phyloP scores from a whole-genome alignment of 164 flowering plant species.

The Aristolochia contorta region DNA sequence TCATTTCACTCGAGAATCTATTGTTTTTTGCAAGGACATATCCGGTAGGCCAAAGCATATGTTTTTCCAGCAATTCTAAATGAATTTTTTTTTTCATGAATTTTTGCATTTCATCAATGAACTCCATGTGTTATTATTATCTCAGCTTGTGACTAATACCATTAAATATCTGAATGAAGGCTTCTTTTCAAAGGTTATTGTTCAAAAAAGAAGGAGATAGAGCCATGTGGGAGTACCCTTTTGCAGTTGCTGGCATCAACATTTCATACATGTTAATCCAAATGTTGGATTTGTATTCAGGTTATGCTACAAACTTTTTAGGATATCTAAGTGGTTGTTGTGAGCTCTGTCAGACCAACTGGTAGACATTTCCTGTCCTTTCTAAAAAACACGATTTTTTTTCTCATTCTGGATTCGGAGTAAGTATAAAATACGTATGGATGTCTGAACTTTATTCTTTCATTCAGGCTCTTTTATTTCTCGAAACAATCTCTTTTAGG shows the following conservation, averaged over 20 bases:
- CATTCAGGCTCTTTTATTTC: too few species aligned
- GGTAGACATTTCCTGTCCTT: neutral
- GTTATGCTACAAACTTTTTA: slow-evolving; percentile 17
- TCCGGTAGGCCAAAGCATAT: slow-evolving; percentile 44
- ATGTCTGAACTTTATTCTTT: too few species aligned
- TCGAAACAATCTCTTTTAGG: too few species aligned
- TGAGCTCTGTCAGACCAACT: neutral
- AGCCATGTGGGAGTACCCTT: slow-evolving; percentile 96
- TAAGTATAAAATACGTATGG: too few species aligned
- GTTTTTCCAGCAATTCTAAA: neutral
- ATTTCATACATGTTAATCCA: slow-evolving; percentile 85
- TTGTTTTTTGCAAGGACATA: slow-evolving; percentile 72
- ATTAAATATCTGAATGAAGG: slow-evolving; percentile 61
- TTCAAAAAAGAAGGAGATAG: slow-evolving; percentile 71
- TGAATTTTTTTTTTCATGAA: neutral
- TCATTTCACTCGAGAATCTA: slow-evolving; percentile 86
- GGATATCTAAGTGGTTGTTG: neutral
- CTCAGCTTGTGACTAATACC: slow-evolving; percentile 32
- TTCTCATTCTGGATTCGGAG: too few species aligned
- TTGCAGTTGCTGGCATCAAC: slow-evolving; percentile 98
- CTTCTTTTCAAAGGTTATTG: slow-evolving; percentile 79
- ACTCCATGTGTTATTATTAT: neutral
- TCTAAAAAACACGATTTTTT: too few species aligned
- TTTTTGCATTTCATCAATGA: neutral
- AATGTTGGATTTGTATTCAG: slow-evolving; percentile 80